A percentile compares a stretch with the other conserved stretches of the same genome.
phyloP scores from a whole-genome alignment of 371 early-diverging fungal genomes.

The Chytridium lagenaria region DNA sequence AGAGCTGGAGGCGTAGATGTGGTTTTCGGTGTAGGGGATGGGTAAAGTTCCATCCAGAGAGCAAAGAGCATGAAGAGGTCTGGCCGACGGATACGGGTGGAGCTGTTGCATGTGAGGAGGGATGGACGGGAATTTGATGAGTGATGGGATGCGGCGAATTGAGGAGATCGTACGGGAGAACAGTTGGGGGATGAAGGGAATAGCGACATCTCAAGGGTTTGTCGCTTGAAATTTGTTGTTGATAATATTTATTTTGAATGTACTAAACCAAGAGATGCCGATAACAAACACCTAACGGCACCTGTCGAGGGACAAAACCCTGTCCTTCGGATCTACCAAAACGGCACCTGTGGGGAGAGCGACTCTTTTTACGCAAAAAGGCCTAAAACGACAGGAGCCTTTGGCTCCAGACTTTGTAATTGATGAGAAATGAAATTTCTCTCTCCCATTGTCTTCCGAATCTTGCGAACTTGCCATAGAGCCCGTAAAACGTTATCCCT shows the following conservation, averaged over 20 bases:
- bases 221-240: too few relatives aligned
- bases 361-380: too few relatives aligned
- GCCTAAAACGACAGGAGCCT: too few relatives aligned
- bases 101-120: constrained; percentile 28
- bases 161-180: background rate
- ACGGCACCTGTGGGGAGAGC: constrained; percentile 45
- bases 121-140: background rate
- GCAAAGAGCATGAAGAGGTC: constrained; percentile 46
- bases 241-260: too few relatives aligned
- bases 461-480: too few relatives aligned
- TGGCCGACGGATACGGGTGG: constrained; percentile 40
- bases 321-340: constrained; percentile 40
- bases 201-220: constrained; percentile 7
- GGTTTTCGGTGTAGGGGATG: constrained; percentile 15
- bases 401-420: too few relatives aligned
- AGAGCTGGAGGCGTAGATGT: background rate
- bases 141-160: background rate
- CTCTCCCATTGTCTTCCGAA: too few relatives aligned
- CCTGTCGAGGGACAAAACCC: constrained; percentile 36
- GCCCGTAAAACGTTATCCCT: too few relatives aligned
- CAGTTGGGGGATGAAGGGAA: background rate
- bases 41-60: constrained; percentile 51
- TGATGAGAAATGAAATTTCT: too few relatives aligned
- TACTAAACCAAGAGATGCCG: too few relatives aligned
- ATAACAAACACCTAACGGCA: constrained; percentile 46